Evolutionary conservation across 1,139 yeast species (phyloP).

Genomic region (Protomyces gravidus): DNA sequence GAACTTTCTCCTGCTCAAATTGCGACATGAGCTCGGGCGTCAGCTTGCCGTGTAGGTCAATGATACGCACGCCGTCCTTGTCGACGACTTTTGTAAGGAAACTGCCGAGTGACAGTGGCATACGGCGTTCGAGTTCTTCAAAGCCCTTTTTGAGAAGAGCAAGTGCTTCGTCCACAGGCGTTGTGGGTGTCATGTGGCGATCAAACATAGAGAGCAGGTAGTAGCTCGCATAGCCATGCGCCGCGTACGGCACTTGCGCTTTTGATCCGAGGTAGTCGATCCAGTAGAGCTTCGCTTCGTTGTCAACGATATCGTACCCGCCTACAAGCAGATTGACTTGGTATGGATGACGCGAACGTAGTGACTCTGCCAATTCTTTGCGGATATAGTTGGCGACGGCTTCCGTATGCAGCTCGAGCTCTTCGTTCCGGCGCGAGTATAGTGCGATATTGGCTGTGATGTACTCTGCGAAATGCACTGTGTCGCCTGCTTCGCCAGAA

Average conservation of each 20-base stretch:
- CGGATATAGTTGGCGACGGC: conserved; percentile 88
- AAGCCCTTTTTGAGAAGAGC: conserved; percentile 68
- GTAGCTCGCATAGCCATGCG: conserved; percentile 95
- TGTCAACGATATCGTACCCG: conserved; percentile 66
- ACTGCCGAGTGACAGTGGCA: conserved; percentile 97
- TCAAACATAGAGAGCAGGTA: conserved; percentile 86
- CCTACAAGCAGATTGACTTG: conserved; percentile 87
- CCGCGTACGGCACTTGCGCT: conserved; percentile 88
- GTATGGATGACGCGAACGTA: conserved; percentile 87
- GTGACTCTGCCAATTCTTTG: conserved; percentile 76
- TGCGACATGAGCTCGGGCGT: neutral
- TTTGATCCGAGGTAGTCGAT: conserved; percentile 92
- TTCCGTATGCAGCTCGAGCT: conserved; percentile 70
- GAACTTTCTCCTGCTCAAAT: neutral
- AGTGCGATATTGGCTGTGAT: conserved; percentile 82
- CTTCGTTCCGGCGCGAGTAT: conserved; percentile 51
- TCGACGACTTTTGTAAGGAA: conserved; percentile 71
- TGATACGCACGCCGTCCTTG: conserved; percentile 44
- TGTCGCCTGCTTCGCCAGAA: conserved; percentile 96
- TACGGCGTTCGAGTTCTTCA: conserved; percentile 72
- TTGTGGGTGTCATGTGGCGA: conserved; percentile 77
- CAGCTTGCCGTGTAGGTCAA: conserved; percentile 22
- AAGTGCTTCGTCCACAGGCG: conserved; percentile 75
- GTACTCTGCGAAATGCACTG: conserved; percentile 41
- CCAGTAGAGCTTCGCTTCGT: conserved; percentile 71